Percentiles rank a stretch among this genome's conserved stretches.
phyloP scores from a whole-genome alignment of 805 yeast genomes.

The Metschnikowia santaceciliae region DNA sequence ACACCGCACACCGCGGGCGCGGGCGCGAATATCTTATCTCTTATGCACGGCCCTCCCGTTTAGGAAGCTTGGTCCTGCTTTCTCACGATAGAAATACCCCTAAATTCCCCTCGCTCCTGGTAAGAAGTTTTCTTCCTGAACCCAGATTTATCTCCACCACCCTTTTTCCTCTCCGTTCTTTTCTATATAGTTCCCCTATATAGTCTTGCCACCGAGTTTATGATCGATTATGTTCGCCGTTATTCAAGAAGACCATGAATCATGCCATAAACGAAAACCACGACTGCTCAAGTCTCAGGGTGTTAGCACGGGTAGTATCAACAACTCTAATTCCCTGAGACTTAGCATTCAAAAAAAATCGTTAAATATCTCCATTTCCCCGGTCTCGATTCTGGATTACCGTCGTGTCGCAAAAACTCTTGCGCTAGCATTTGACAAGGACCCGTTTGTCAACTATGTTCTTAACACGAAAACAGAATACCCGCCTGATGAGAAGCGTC shows the following conservation, averaged over 20 bases:
- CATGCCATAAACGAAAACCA: conserved; percentile 29
- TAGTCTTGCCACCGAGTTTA: conserved; percentile 5
- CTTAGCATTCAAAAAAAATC: conserved; percentile 17
- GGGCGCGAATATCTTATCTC: conserved; percentile 1
- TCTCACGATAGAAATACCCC: conserved; percentile 3
- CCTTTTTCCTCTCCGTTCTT: background rate
- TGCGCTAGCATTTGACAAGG: conserved; percentile 50
- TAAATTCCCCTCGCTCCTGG: background rate
- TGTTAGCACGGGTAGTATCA: conserved; percentile 18
- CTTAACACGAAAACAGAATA: conserved; percentile 31
- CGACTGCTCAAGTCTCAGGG: conserved; percentile 40
- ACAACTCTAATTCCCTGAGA: conserved; percentile 24
- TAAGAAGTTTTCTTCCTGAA: background rate
- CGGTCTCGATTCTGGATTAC: conserved; percentile 36
- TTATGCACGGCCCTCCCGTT: conserved; percentile 1
- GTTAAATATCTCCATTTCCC: conserved; percentile 16
- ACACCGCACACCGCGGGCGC: background rate
- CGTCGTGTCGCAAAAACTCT: conserved; percentile 54
- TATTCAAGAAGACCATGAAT: conserved; percentile 32
- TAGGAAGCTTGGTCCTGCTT: conserved; percentile 2
- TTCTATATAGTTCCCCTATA: conserved; percentile 3
- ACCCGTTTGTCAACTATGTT: conserved; percentile 49
- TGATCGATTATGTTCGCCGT: conserved; percentile 21
- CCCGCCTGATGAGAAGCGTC: conserved; percentile 13
- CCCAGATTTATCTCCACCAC: background rate